phyloP scores from a whole-genome alignment of 139 green algal species.

The Micractinium sp. region DNA sequence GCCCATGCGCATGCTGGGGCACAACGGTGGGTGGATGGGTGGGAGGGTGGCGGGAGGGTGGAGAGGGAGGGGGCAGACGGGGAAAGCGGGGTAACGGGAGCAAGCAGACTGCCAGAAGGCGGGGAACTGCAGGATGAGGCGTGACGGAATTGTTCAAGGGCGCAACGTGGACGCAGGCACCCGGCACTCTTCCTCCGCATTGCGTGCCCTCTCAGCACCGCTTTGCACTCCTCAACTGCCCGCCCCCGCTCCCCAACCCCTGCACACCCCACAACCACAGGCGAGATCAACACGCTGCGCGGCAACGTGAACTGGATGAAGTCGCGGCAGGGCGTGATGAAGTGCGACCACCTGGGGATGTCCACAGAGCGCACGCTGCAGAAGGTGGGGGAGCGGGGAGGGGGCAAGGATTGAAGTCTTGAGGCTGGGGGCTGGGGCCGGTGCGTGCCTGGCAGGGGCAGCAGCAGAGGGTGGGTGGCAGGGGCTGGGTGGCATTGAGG shows the following conservation, averaged over 20 bases:
- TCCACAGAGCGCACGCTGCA: conserved; percentile 65
- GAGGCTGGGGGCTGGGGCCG: background rate
- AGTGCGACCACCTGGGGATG: conserved; percentile 76
- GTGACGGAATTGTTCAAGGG: no score
- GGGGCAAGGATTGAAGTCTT: background rate
- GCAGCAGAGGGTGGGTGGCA: no score
- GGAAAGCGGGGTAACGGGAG: background rate
- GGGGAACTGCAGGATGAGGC: no score
- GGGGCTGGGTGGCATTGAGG: no score
- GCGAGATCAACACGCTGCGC: conserved; percentile 87
- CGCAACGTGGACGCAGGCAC: background rate
- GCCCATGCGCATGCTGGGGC: conserved; percentile 93
- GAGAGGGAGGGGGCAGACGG: background rate
- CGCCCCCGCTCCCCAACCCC: background rate
- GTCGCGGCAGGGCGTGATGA: conserved; percentile 89
- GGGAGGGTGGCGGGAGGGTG: background rate
- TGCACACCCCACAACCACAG: background rate
- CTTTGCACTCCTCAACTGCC: no score
- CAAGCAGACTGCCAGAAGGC: background rate
- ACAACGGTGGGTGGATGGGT: conserved; percentile 77
- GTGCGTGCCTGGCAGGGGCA: background rate
- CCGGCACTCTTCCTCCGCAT: background rate
- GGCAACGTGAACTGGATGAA: conserved; percentile 95
- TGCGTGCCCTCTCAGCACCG: no score
- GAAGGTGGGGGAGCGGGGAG: conserved; percentile 44